Conservation (phyloP, 108 stramenopile genomes). For the Parietichytrium sp. region DNA sequence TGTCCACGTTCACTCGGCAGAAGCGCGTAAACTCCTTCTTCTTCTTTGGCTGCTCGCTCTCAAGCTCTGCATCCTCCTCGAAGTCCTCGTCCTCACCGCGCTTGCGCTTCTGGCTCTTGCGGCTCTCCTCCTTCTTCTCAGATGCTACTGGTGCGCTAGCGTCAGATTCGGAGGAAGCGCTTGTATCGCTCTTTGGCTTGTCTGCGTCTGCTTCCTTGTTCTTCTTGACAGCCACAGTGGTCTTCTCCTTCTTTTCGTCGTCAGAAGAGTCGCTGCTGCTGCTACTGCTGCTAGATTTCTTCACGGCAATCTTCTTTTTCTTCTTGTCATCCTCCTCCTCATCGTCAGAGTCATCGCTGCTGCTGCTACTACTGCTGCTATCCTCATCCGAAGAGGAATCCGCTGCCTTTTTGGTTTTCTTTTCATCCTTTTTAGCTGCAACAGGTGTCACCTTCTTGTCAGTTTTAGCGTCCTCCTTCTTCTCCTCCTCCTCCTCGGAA, state of each 20-base stretch:
- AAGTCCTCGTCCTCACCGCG: neutral
- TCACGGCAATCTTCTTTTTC: neutral
- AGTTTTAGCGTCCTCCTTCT: neutral
- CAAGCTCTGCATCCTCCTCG: no score
- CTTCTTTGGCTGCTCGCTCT: conserved; percentile 71
- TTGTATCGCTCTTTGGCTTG: neutral
- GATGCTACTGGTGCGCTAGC: no score
- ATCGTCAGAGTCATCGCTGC: neutral
- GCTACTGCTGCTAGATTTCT: no score
- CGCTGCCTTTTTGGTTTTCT: conserved; percentile 46
- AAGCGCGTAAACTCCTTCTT: conserved; percentile 79
- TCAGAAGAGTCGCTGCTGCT: neutral
- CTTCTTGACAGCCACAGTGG: neutral
- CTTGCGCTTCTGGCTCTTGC: conserved; percentile 34
- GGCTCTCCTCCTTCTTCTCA: no score
- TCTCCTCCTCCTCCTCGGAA: neutral
- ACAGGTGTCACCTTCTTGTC: neutral
- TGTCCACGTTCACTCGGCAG: conserved; percentile 83
- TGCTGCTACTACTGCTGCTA: conserved; percentile 4
- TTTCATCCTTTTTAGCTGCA: conserved; percentile 4
- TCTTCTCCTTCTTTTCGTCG: neutral
- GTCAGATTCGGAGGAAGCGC: no score
- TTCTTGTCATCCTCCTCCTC: conserved; percentile 15
- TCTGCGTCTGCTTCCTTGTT: no score
- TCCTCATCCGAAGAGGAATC: conserved; percentile 51